These are phyloP conservation scores for Deinandra increscens DNA, from an alignment of 129 eudicot genomes.

Conservation along the genomic window DNA sequence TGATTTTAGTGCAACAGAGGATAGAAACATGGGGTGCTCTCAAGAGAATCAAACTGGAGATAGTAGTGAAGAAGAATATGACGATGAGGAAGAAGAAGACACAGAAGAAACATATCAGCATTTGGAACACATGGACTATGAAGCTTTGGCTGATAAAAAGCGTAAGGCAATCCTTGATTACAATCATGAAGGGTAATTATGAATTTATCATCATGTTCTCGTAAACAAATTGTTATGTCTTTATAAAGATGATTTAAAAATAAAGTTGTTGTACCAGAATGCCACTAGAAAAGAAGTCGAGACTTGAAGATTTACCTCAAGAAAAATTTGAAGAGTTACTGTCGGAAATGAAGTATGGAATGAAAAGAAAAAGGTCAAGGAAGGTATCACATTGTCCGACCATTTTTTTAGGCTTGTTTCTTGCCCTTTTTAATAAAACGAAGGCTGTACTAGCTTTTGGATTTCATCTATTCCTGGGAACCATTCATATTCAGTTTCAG, in stretches of 20 bases:
- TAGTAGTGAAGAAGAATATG: slow-evolving; percentile 36
- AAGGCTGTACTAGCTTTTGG: slow-evolving; percentile 2
- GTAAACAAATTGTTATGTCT: neutral
- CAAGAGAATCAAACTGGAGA: slow-evolving; percentile 25
- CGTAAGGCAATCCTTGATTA: slow-evolving; percentile 43
- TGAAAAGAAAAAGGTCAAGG: slow-evolving; percentile 58
- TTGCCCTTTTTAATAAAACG: neutral
- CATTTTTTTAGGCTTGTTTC: slow-evolving; percentile 8
- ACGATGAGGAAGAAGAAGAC: slow-evolving; percentile 52
- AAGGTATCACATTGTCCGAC: slow-evolving; percentile 46
- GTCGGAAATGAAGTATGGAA: slow-evolving; percentile 50
- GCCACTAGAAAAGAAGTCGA: slow-evolving; percentile 52
- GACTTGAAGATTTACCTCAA: slow-evolving; percentile 45
- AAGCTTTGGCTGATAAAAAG: slow-evolving; percentile 75
- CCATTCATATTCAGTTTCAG: neutral
- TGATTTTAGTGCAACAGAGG: slow-evolving; percentile 15
- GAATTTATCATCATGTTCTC: neutral
- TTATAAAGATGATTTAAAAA: neutral
- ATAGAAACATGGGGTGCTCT: slow-evolving; percentile 3
- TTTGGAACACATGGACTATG: slow-evolving; percentile 63
- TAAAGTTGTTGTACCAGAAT: slow-evolving; percentile 41
- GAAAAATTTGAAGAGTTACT: slow-evolving; percentile 53
- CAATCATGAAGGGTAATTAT: slow-evolving; percentile 22
- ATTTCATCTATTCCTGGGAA: slow-evolving; percentile 9
- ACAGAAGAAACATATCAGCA: slow-evolving; percentile 46